phyloP scores from a whole-genome alignment of 352 stramenopile genomes.

The Globisporangium canariense region DNA sequence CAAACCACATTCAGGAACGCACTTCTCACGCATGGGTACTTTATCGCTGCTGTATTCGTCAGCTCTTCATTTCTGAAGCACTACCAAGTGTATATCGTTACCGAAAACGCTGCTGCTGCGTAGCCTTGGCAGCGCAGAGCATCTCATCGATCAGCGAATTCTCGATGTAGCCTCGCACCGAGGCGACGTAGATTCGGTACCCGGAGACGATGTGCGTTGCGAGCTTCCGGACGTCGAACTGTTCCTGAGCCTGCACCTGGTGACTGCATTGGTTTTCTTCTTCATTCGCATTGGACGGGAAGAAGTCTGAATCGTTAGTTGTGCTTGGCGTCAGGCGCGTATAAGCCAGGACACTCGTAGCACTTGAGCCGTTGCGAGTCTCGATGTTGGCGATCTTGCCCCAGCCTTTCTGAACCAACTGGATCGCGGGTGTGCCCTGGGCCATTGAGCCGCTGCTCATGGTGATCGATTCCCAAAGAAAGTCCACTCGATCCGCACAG shows the following conservation, averaged over 20 bases:
- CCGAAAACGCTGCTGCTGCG: not conserved
- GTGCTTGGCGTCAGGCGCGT: constrained; percentile 23
- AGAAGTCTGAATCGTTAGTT: constrained; percentile 9
- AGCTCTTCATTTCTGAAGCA: no score
- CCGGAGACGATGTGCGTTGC: constrained; percentile 24
- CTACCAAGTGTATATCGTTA: not conserved
- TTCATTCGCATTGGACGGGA: not conserved
- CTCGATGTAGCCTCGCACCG: constrained; percentile 32
- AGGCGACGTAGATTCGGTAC: constrained; percentile 28
- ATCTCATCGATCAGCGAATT: constrained; percentile 23
- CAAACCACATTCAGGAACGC: no score
- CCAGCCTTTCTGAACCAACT: constrained; percentile 15
- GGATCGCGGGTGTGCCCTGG: not conserved
- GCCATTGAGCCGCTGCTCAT: not conserved
- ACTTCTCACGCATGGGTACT: no score
- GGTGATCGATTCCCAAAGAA: constrained; percentile 12
- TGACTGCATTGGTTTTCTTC: not conserved
- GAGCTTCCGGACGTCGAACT: constrained; percentile 2
- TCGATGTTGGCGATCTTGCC: not conserved
- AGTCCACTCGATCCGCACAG: constrained; percentile 8
- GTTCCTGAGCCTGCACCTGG: not conserved
- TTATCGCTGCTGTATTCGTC: no score
- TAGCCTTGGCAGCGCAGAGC: not conserved
- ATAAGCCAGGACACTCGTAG: constrained; percentile 21
- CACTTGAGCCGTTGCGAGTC: not conserved